phyloP scores from a whole-genome alignment of 768 basidiomycete genomes.

The Russula earlei region DNA sequence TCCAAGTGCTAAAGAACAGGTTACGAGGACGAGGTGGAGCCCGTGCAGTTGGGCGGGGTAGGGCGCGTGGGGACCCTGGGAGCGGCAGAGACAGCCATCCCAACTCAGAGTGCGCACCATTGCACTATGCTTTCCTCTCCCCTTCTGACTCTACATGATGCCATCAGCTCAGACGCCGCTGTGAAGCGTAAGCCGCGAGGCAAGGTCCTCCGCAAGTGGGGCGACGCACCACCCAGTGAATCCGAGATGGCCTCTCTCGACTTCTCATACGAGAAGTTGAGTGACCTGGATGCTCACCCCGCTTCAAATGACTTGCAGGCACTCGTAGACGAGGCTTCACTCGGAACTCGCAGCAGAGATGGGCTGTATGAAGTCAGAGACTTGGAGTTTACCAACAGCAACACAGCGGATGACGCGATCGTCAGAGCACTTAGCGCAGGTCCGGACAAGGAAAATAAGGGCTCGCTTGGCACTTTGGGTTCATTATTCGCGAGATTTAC shows the following conservation, averaged over 20 bases:
- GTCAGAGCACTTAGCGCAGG: slow-evolving; percentile 46
- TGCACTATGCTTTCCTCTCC: neutral
- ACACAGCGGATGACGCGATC: slow-evolving; percentile 43
- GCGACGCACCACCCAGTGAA: slow-evolving; percentile 67
- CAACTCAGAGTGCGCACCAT: slow-evolving; percentile 56
- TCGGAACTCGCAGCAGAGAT: slow-evolving; percentile 68
- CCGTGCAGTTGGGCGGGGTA: slow-evolving; percentile 35
- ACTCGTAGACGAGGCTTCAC: slow-evolving; percentile 58
- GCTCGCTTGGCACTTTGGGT: slow-evolving; percentile 56
- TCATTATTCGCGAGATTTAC: slow-evolving; percentile 80
- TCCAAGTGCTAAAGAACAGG: slow-evolving; percentile 80
- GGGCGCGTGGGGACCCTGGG: slow-evolving; percentile 39
- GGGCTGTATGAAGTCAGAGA: slow-evolving; percentile 71
- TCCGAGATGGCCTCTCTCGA: slow-evolving; percentile 91
- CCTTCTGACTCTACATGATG: neutral
- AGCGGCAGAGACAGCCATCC: slow-evolving; percentile 53
- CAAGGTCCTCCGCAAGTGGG: slow-evolving; percentile 85
- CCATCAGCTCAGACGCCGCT: slow-evolving; percentile 47
- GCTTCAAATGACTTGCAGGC: slow-evolving; percentile 42
- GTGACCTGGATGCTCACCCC: slow-evolving; percentile 27
- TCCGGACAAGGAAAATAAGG: slow-evolving; percentile 23
- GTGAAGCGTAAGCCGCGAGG: slow-evolving; percentile 44
- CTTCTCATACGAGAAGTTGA: slow-evolving; percentile 57
- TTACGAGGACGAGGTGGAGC: slow-evolving; percentile 67
- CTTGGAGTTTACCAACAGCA: slow-evolving; percentile 61